A percentile compares a stretch with the other conserved stretches of the same genome.
phyloP scores from a whole-genome alignment of 257 asterid genomes.

The Jasminum sambac region DNA sequence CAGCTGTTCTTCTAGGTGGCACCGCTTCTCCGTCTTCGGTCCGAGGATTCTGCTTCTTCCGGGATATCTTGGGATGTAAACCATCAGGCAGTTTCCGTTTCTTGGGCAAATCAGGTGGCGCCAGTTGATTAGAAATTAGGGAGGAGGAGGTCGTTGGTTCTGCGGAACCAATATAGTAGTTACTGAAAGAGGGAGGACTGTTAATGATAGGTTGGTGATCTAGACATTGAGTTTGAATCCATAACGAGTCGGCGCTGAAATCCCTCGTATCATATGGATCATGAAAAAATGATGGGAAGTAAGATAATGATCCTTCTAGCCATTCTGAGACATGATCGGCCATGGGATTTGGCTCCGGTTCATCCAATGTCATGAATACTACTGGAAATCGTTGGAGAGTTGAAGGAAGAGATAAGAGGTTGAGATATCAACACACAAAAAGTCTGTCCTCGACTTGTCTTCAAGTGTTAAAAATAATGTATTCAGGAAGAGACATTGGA shows the following conservation, averaged over 20 bases:
- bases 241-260: constrained; percentile 56
- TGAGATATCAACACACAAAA: constrained; percentile 8
- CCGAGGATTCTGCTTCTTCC: constrained; percentile 31
- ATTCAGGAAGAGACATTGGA: constrained; percentile 47
- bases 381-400: not conserved
- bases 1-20: constrained; percentile 30
- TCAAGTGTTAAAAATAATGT: not conserved
- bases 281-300: constrained; percentile 55
- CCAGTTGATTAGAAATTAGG: constrained; percentile 29
- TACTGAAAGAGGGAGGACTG: constrained; percentile 40
- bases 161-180: constrained; percentile 7
- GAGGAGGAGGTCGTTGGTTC: constrained; percentile 31
- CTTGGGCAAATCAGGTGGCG: constrained; percentile 41
- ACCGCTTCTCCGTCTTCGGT: constrained; percentile 31
- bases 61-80: constrained; percentile 20
- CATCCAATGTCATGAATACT: constrained; percentile 51
- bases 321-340: constrained; percentile 58
- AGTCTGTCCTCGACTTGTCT: not conserved
- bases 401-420: constrained; percentile 1
- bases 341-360: constrained; percentile 51
- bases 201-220: constrained; percentile 45
- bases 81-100: constrained; percentile 56
- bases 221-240: constrained; percentile 45
- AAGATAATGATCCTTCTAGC: constrained; percentile 54
- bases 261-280: constrained; percentile 60